Conservation (phyloP, 768 basidiomycete species). For the Amanita exitialis region DNA sequence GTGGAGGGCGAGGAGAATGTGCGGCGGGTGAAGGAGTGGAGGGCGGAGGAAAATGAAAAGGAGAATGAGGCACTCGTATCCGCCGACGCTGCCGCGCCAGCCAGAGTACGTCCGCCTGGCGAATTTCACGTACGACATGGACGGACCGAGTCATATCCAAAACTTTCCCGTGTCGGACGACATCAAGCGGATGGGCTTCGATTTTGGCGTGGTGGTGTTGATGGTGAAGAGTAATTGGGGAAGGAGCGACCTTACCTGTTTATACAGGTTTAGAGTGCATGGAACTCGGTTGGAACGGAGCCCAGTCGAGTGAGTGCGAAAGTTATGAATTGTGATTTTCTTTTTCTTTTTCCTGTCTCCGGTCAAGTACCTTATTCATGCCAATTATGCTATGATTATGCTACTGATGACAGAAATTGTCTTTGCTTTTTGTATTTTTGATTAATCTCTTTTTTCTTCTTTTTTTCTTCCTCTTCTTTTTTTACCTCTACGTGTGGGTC, state of each 20-base stretch:
- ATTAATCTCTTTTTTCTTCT: background rate
- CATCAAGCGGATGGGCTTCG: constrained; percentile 60
- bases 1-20: constrained; percentile 72
- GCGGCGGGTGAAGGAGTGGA: constrained; percentile 48
- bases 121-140: constrained; percentile 53
- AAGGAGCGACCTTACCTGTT: constrained; percentile 69
- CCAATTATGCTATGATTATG: too few relatives aligned
- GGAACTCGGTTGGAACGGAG: constrained; percentile 42
- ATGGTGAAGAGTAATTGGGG: constrained; percentile 86
- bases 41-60: too few relatives aligned
- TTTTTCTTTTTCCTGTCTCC: background rate
- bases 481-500: too few relatives aligned
- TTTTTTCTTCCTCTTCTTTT: too few relatives aligned
- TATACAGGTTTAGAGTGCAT: constrained; percentile 81
- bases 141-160: constrained; percentile 56
- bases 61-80: too few relatives aligned
- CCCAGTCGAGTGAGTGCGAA: constrained; percentile 11
- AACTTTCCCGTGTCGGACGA: constrained; percentile 69
- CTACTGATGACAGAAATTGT: background rate
- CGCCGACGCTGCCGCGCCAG: constrained; percentile 33
- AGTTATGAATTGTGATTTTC: background rate
- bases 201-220: constrained; percentile 80
- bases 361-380: too few relatives aligned
- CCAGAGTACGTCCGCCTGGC: constrained; percentile 56
- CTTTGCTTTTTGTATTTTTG: background rate